Base-by-base conservation (phyloP, 2,329 filamentous ascomycete species). In the Aureobasidium sp. region DNA sequence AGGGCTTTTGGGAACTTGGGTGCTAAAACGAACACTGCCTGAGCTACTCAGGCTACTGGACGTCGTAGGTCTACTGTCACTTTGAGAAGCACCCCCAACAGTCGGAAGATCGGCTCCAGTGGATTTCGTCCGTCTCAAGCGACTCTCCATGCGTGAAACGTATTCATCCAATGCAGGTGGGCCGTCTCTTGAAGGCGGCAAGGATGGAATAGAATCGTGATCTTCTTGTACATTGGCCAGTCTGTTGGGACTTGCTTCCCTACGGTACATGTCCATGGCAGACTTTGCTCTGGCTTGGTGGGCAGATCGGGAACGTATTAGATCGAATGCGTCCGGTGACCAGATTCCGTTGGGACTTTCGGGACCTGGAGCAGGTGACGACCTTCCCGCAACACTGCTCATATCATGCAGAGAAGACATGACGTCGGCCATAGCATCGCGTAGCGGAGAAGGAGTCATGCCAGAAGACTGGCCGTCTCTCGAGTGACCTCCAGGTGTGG, bases 381-480 rank as follows among this genome's bases (percentile, higher is more conserved):
- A 73, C 12, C 71, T 77, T 62, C 82, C 34, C 66, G 81, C 45
- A 83, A 79, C 68, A 29, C 87, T 79, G 20, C 87, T 87, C 80
- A 99, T 90, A 64, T 92, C 91, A 71, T 96, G 88, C 47, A 99
- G 76, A 62, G 94, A 95, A 67, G 94, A 91, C 85, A 97, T 97
- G 4, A 99, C 92, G 74, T 95, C 93, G 71, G 97, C 93, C 91
- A 99, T 99, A 1, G 94, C 94, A 73, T 92, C 91, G 63, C 94
- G 84, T 3, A 99, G 78, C 0, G 94, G 94, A 2, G 94, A 97
- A 1, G 94, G 94, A 0, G 94, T 99, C 70, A 73, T 73, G 29
- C 84, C 84, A 1, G 89, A 86, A 5, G 90, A 91, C 4, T 85
- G 85, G 2, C 87, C 87, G 39, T 78, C 80, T 0, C 88, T 87